phyloP scores from a whole-genome alignment of 352 stramenopile species.

The Pythium biforme region DNA sequence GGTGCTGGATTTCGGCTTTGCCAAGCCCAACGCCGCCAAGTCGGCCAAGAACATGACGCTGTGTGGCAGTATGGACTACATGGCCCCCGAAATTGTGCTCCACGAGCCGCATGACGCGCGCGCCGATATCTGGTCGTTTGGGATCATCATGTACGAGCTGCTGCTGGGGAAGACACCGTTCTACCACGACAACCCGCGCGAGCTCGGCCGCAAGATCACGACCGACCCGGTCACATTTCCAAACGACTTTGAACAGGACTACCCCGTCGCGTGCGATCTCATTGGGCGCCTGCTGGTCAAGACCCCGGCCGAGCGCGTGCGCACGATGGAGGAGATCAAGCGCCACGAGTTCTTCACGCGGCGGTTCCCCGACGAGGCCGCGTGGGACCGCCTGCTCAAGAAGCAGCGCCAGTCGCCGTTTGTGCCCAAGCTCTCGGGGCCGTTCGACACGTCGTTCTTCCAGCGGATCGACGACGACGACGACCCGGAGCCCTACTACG shows the following conservation, averaged over 20 bases:
- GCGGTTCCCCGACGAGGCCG: constrained; percentile 30
- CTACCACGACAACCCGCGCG: constrained; percentile 76
- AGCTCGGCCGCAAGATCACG: constrained; percentile 77
- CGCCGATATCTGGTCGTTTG: constrained; percentile 80
- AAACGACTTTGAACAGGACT: constrained; percentile 57
- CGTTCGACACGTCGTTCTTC: constrained; percentile 76
- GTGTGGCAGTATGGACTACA: constrained; percentile 83
- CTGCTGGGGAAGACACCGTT: constrained; percentile 85
- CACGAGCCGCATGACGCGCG: constrained; percentile 61
- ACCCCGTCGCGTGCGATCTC: constrained; percentile 49
- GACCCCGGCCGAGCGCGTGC: constrained; percentile 37
- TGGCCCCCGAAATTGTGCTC: constrained; percentile 75
- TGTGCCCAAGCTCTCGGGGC: constrained; percentile 53
- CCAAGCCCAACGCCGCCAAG: constrained; percentile 55
- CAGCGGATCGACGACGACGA: constrained; percentile 55
- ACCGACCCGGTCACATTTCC: constrained; percentile 65
- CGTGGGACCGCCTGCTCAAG: constrained; percentile 45
- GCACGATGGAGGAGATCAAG: constrained; percentile 54
- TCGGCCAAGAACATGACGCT: constrained; percentile 64
- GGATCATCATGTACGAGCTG: constrained; percentile 89
- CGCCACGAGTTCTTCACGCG: constrained; percentile 55
- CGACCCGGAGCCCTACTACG: constrained; percentile 62
- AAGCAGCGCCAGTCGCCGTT: constrained; percentile 56
- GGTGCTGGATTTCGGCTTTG: constrained; percentile 78
- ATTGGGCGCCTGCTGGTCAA: constrained; percentile 65